phyloP scores from a whole-genome alignment of 306 rosid genomes.

The peach (Prunus persica) region Prunus_persica_NCBIv2 NC_034011.1:25353501-25354000 shows the following conservation, averaged over 20 bases:
- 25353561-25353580: too few species aligned
- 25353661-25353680: constrained; percentile 59
- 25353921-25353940: constrained; percentile 39
- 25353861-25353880: too few species aligned
- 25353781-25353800: constrained; percentile 58
- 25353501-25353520: too few species aligned
- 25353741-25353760: constrained; percentile 38
- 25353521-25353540: too few species aligned
- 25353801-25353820: constrained; percentile 35
- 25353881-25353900: too few species aligned
- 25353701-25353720: constrained; percentile 39
- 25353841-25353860: constrained; percentile 48
- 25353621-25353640: constrained; percentile 38
- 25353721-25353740: constrained; percentile 7
- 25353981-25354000: constrained; percentile 81
- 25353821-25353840: constrained; percentile 27
- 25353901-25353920: too few species aligned
- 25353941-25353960: constrained; percentile 59
- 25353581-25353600: too few species aligned
- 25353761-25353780: constrained; percentile 38
- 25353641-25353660: constrained; percentile 65
- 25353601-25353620: too few species aligned
- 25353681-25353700: constrained; percentile 76
- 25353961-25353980: constrained; percentile 66
- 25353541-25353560: too few species aligned